These are phyloP conservation scores for Fonsecaea erecta DNA, from an alignment of 2,329 filamentous ascomycete species.

Conservation along the genomic window DNA sequence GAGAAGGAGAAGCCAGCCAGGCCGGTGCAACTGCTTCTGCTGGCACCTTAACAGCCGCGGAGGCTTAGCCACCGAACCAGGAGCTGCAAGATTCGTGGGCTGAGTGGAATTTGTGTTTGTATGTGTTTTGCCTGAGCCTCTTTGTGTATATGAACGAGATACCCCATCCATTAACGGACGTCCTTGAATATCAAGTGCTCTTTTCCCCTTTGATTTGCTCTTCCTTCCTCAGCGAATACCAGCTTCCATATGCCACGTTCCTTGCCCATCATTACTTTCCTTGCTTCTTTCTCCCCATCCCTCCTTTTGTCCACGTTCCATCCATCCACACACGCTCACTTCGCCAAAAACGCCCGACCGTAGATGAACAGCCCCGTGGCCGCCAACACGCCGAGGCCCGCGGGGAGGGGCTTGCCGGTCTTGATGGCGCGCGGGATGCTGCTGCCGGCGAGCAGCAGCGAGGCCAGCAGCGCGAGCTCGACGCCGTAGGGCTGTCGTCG, in stretches of 20 bases:
- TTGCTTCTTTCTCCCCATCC: neutral
- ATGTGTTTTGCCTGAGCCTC: neutral
- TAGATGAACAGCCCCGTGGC: conserved; percentile 79
- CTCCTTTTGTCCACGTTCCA: neutral
- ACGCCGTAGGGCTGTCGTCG: conserved; percentile 77
- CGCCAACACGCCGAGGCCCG: conserved; percentile 77
- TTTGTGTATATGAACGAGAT: conserved; percentile 9
- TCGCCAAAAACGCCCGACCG: conserved; percentile 66
- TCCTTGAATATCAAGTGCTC: conserved; percentile 11
- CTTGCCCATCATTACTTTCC: neutral
- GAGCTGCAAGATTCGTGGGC: neutral
- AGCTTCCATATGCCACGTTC: neutral
- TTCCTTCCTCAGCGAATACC: neutral
- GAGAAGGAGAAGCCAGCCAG: neutral
- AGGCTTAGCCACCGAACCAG: neutral
- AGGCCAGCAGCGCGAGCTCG: conserved; percentile 87
- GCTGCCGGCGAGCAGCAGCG: conserved; percentile 79
- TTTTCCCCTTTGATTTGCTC: neutral
- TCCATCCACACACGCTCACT: conserved; percentile 25
- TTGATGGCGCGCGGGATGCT: conserved; percentile 86
- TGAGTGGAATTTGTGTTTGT: neutral
- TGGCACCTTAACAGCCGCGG: neutral
- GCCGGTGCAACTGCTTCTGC: neutral
- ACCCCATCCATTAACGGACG: conserved; percentile 14
- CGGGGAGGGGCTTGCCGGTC: conserved; percentile 78